Conservation (phyloP, 495 filamentous ascomycete species). For the Penicillium turbatum region DNA sequence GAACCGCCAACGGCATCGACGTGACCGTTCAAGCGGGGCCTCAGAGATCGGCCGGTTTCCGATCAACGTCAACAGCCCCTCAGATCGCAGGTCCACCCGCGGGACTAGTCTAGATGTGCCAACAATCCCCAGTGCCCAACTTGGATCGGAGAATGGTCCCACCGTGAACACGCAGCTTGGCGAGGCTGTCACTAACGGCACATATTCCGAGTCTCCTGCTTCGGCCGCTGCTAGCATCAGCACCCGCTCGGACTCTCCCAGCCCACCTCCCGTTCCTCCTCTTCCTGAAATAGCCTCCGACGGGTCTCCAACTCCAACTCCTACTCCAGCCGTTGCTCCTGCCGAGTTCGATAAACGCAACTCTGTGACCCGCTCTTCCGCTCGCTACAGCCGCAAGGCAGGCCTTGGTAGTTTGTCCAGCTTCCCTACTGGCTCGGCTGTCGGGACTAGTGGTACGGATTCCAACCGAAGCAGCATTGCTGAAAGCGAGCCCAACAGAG, state of each 20-base stretch:
- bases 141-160: constrained; percentile 25
- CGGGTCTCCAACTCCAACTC: constrained; percentile 38
- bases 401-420: constrained; percentile 43
- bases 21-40: constrained; percentile 78
- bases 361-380: constrained; percentile 38
- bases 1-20: constrained; percentile 57
- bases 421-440: constrained; percentile 28
- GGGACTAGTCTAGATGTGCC: constrained; percentile 64
- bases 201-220: constrained; percentile 33
- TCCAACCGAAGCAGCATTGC: constrained; percentile 46
- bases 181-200: constrained; percentile 36
- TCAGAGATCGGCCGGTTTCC: constrained; percentile 75
- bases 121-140: constrained; percentile 28
- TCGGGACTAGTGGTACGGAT: constrained; percentile 31
- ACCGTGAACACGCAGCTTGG: constrained; percentile 27
- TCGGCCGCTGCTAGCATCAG: constrained; percentile 31
- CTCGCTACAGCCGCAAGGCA: constrained; percentile 34
- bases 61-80: constrained; percentile 62
- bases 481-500: constrained; percentile 54
- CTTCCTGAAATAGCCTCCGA: constrained; percentile 33
- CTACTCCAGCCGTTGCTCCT: constrained; percentile 28
- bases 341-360: constrained; percentile 45
- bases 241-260: constrained; percentile 31
- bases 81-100: constrained; percentile 44
- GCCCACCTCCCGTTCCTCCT: constrained; percentile 30